These are phyloP conservation scores for Ogataea populi-albae DNA, from an alignment of 805 yeast species.

Conservation along the genomic window DNA sequence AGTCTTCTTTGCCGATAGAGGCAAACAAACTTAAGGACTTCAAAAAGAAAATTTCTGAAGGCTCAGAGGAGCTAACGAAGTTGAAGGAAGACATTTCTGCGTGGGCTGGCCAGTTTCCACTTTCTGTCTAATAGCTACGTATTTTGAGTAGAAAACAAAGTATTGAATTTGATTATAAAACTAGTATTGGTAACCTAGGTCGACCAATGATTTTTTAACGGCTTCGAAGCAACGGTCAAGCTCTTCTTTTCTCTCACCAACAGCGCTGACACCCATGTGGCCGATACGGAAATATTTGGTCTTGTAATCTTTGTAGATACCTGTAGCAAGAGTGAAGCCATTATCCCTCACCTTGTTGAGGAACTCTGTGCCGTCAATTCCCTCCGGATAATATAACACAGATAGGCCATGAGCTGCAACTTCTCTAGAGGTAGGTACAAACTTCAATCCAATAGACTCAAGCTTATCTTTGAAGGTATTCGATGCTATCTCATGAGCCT, in stretches of 20 bases:
- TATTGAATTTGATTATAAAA: too few species aligned
- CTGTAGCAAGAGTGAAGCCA: conserved; percentile 83
- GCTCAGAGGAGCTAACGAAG: conserved; percentile 62
- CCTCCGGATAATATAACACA: conserved; percentile 79
- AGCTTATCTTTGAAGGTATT: conserved; percentile 60
- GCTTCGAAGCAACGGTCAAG: conserved; percentile 47
- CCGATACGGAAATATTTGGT: conserved; percentile 90
- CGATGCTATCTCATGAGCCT: conserved; percentile 60
- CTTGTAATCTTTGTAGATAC: conserved; percentile 77
- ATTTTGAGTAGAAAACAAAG: neutral
- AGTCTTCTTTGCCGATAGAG: conserved; percentile 78
- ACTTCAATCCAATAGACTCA: conserved; percentile 58
- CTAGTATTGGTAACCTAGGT: conserved; percentile 48
- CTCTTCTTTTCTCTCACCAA: conserved; percentile 53
- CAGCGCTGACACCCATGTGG: conserved; percentile 87
- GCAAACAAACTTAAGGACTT: conserved; percentile 96
- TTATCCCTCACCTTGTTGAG: conserved; percentile 54
- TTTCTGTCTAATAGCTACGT: conserved; percentile 43
- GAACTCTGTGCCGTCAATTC: conserved; percentile 64
- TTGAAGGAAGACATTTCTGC: conserved; percentile 75
- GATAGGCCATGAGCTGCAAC: conserved; percentile 87
- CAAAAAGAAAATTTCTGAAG: conserved; percentile 75
- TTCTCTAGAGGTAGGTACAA: conserved; percentile 55
- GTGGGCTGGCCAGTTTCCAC: conserved; percentile 91
- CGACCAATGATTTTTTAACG: conserved; percentile 41